Conservation (phyloP, 2,329 filamentous ascomycete genomes). For the Aspergillus cejpii region DNA sequence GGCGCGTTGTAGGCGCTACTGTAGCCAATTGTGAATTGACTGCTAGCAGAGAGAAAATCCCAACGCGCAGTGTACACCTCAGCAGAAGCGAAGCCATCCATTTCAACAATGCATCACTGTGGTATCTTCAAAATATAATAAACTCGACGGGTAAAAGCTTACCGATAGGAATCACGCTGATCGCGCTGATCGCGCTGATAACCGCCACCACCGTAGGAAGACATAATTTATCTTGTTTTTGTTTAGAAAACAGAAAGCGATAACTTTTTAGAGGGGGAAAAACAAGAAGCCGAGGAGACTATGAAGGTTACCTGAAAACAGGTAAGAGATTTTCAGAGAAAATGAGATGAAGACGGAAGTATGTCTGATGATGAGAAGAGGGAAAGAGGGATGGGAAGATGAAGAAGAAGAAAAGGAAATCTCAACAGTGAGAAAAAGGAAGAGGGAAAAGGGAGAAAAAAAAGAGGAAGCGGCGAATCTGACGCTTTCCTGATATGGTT, state of each 20-base stretch:
- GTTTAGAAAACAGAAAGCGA: slow-evolving; percentile 1
- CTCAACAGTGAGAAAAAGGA: slow-evolving; percentile 12
- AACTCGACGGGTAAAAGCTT: slow-evolving; percentile 17
- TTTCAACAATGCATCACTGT: not conserved
- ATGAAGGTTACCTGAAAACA: not conserved
- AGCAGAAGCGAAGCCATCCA: not conserved
- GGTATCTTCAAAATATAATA: not conserved
- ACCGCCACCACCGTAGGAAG: slow-evolving; percentile 61
- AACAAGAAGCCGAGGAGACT: not conserved
- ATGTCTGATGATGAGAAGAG: not conserved
- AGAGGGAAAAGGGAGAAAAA: slow-evolving; percentile 22
- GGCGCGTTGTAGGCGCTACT: not conserved
- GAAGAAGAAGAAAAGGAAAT: slow-evolving; percentile 20
- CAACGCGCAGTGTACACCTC: not conserved
- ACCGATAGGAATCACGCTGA: slow-evolving; percentile 47
- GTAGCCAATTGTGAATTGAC: not conserved
- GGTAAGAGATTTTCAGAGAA: not conserved
- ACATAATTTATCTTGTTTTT: slow-evolving; percentile 48
- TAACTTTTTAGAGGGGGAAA: not conserved
- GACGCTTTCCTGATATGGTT: not conserved
- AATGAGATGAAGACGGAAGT: not conserved
- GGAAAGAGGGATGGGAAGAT: slow-evolving; percentile 11
- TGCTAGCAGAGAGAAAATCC: not conserved
- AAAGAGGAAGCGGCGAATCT: slow-evolving; percentile 16
- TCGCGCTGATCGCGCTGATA: slow-evolving; percentile 42